A percentile compares a stretch with the other conserved stretches of the same genome.
Conservation (phyloP, 805 yeast genomes). For the Tetrapisispora arboricola region DNA sequence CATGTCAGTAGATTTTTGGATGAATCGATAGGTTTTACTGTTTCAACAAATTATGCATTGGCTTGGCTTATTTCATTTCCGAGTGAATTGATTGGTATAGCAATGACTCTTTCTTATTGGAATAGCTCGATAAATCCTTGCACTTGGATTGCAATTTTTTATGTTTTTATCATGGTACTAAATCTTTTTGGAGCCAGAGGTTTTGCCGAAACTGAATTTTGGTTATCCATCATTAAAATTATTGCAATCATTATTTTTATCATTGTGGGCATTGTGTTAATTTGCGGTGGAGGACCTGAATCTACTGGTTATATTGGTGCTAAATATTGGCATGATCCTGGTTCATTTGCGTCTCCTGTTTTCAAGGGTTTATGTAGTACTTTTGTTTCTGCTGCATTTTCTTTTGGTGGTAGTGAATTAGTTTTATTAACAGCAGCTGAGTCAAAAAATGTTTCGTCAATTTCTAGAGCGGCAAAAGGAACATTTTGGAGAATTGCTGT, state of each 20-base stretch:
- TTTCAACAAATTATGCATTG: constrained; percentile 48
- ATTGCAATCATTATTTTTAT: constrained; percentile 38
- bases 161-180: constrained; percentile 32
- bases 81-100: constrained; percentile 45
- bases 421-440: constrained; percentile 67
- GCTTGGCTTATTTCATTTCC: constrained; percentile 49
- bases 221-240: constrained; percentile 37
- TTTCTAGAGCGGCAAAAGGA: constrained; percentile 50
- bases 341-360: constrained; percentile 40
- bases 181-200: constrained; percentile 43
- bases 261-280: constrained; percentile 36
- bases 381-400: constrained; percentile 62
- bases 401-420: constrained; percentile 62
- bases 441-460: constrained; percentile 42
- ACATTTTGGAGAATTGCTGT: constrained; percentile 48
- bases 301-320: constrained; percentile 34
- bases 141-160: constrained; percentile 21
- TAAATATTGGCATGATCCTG: constrained; percentile 41
- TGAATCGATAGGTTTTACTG: constrained; percentile 50
- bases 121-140: constrained; percentile 14
- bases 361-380: constrained; percentile 56
- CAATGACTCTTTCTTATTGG: constrained; percentile 44
- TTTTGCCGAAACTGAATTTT: constrained; percentile 46
- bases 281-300: constrained; percentile 40
- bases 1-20: constrained; percentile 45